Conservation (phyloP, 2,329 filamentous ascomycete genomes). For the Davidsoniella eucalypti region DNA sequence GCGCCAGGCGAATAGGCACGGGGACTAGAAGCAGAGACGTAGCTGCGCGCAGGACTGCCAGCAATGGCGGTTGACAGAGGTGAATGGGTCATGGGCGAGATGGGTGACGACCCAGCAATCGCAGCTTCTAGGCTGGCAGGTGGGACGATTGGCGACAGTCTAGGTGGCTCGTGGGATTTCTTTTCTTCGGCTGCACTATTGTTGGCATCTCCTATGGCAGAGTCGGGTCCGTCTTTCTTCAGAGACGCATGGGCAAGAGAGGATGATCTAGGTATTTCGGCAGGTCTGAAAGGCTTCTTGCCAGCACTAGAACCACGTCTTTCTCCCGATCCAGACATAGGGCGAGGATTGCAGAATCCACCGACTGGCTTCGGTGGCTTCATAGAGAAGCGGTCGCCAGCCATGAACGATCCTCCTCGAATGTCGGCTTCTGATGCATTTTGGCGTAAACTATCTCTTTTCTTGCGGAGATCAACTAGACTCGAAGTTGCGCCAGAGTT, state of each 20-base stretch:
- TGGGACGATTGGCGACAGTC: background rate
- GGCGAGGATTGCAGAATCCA: background rate
- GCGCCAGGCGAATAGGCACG: background rate
- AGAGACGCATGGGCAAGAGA: background rate
- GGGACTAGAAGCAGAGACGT: conserved; percentile 1
- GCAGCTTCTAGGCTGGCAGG: conserved; percentile 7
- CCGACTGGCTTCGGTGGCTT: conserved; percentile 10
- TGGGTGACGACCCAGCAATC: background rate
- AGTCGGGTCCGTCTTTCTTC: conserved; percentile 5
- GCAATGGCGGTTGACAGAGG: background rate
- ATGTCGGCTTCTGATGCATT: conserved; percentile 3
- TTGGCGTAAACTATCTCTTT: conserved; percentile 10
- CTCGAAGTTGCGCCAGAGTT: conserved; percentile 10
- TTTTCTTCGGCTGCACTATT: background rate
- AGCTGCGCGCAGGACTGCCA: conserved; percentile 1
- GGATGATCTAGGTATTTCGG: background rate
- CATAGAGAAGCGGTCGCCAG: conserved; percentile 9
- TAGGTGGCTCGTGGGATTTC: background rate
- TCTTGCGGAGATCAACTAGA: conserved; percentile 6
- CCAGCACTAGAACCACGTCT: background rate
- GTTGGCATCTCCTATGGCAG: background rate
- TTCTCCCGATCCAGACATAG: background rate
- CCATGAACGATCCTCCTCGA: background rate
- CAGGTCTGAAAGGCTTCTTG: conserved; percentile 1
- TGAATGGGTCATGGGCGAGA: conserved; percentile 3